phyloP scores from a whole-genome alignment of 495 filamentous ascomycete species.

The Choiromyces venosus region DNA sequence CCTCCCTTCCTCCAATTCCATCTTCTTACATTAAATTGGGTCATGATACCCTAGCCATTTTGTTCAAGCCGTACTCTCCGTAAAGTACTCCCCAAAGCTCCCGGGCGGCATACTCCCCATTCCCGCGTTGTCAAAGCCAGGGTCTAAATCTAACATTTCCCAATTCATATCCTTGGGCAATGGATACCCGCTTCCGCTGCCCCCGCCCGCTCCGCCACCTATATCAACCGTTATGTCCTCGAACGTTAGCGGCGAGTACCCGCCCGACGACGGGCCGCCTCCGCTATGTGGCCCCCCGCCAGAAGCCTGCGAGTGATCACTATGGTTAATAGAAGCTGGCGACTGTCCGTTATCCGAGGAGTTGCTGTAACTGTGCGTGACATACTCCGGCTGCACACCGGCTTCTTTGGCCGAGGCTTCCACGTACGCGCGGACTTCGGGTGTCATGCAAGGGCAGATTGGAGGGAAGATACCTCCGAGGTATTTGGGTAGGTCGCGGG shows the following conservation, averaged over 20 bases:
- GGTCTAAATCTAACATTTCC: slow-evolving; percentile 27
- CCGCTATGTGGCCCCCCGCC: slow-evolving; percentile 8
- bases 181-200: slow-evolving; percentile 14
- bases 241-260: slow-evolving; percentile 27
- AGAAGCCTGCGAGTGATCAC: slow-evolving; percentile 28
- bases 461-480: slow-evolving; percentile 10
- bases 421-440: slow-evolving; percentile 16
- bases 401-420: slow-evolving; percentile 22
- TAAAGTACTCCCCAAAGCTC: slow-evolving; percentile 21
- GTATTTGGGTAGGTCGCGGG: background rate
- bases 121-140: slow-evolving; percentile 18
- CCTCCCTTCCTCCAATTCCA: background rate
- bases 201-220: background rate
- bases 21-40: background rate
- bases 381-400: slow-evolving; percentile 16
- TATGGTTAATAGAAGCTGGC: slow-evolving; percentile 30
- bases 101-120: slow-evolving; percentile 12
- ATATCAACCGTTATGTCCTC: slow-evolving; percentile 6
- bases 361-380: slow-evolving; percentile 9
- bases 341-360: slow-evolving; percentile 32
- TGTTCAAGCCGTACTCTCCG: slow-evolving; percentile 22
- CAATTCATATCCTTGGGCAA: slow-evolving; percentile 23
- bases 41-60: background rate
- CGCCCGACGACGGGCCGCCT: slow-evolving; percentile 11
- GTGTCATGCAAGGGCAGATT: slow-evolving; percentile 27